These are phyloP conservation scores for Collybiopsis confluens DNA, from an alignment of 768 basidiomycete species.

Conservation along the genomic window DNA sequence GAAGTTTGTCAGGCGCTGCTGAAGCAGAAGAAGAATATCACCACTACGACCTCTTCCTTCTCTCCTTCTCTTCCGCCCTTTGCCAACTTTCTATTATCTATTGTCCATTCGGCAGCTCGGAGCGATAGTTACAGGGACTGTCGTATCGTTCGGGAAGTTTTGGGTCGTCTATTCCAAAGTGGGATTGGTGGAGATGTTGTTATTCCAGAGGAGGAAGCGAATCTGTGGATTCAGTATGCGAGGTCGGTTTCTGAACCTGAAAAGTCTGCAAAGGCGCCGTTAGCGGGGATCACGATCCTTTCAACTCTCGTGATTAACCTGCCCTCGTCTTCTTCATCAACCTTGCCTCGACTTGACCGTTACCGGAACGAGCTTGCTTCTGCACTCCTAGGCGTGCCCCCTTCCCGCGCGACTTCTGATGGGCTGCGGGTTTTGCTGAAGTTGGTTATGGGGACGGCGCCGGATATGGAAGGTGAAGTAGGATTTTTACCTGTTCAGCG, in stretches of 20 bases:
- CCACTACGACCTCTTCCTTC: no score
- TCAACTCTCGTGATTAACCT: neutral
- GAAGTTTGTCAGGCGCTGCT: conserved; percentile 10
- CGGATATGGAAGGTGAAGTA: conserved; percentile 72
- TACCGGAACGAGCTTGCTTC: conserved; percentile 90
- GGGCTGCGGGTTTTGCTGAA: conserved; percentile 69
- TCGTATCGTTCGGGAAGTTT: conserved; percentile 54
- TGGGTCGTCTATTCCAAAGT: conserved; percentile 47
- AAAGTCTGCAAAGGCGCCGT: conserved; percentile 26
- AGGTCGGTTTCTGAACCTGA: conserved; percentile 60
- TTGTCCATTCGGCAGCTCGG: conserved; percentile 26
- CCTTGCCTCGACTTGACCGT: conserved; percentile 65
- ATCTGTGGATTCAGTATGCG: conserved; percentile 72
- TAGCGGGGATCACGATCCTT: neutral
- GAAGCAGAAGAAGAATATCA: neutral
- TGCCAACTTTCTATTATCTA: conserved; percentile 25
- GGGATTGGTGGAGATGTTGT: conserved; percentile 21
- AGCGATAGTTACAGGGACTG: conserved; percentile 50
- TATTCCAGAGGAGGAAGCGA: conserved; percentile 60
- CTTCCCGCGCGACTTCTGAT: conserved; percentile 57
- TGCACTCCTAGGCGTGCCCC: conserved; percentile 61
- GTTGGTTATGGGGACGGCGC: conserved; percentile 58
- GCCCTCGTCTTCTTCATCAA: conserved; percentile 15
- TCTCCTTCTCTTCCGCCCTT: conserved; percentile 8
- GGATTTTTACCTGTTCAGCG: conserved; percentile 82